Conservation (phyloP, 164 flowering plant species). For the Hamamelis virginiana region DNA sequence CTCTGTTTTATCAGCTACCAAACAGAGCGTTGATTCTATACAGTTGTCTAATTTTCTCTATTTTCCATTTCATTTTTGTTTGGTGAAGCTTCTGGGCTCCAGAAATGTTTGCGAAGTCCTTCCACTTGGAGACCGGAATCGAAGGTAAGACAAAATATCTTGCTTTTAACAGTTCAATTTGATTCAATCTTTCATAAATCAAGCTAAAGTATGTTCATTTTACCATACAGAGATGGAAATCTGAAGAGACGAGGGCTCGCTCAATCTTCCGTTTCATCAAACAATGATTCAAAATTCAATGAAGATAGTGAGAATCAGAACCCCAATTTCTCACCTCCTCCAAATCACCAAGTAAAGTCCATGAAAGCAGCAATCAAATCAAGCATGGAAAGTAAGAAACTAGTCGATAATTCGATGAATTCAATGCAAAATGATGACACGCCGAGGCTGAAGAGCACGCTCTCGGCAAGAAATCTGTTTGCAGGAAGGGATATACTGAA, state of each 20-base stretch:
- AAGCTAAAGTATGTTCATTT: background rate
- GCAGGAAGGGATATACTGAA: conserved; percentile 61
- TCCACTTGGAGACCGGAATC: conserved; percentile 42
- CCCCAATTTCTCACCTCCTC: conserved; percentile 55
- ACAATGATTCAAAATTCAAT: conserved; percentile 13
- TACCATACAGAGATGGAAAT: conserved; percentile 42
- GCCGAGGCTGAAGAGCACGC: conserved; percentile 55
- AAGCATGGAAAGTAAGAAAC: conserved; percentile 45
- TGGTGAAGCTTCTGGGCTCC: conserved; percentile 26
- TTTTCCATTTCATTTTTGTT: background rate
- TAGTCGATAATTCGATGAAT: conserved; percentile 3
- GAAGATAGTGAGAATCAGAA: conserved; percentile 69
- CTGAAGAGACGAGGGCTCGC: conserved; percentile 53
- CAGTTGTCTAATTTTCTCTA: background rate
- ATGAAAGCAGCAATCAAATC: conserved; percentile 52
- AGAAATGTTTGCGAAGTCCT: conserved; percentile 31
- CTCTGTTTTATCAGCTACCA: background rate
- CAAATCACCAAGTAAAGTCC: conserved; percentile 25
- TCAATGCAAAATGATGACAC: conserved; percentile 13
- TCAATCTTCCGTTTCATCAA: conserved; percentile 23
- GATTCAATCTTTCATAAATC: background rate
- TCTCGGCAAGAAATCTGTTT: conserved; percentile 75
- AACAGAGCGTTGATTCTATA: background rate
- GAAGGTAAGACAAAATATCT: conserved; percentile 35
- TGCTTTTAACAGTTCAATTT: background rate